Evolutionary conservation across 2,329 filamentous ascomycete genomes (phyloP).

Genomic region (Arthroderma sp.): DNA sequence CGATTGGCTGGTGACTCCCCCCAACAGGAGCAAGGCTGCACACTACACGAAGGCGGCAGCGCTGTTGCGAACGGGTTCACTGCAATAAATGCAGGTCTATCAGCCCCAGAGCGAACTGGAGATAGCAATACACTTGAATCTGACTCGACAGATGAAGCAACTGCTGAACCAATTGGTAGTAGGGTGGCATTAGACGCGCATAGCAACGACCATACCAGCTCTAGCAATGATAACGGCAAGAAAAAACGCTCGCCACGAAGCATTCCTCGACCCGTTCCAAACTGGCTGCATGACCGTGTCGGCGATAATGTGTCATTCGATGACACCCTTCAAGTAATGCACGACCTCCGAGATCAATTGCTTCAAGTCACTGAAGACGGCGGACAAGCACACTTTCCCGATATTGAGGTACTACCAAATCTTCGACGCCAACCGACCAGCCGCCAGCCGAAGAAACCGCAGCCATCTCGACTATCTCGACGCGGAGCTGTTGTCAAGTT

Average conservation of each 20-base stretch:
- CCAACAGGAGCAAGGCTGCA: no score
- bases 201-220: no score
- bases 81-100: no score
- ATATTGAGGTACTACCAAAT: slow-evolving; percentile 28
- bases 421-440: slow-evolving; percentile 13
- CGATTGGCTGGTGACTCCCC: no score
- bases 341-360: slow-evolving; percentile 15
- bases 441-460: neutral
- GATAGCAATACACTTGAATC: neutral
- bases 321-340: slow-evolving; percentile 19
- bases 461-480: neutral
- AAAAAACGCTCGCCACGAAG: slow-evolving; percentile 16
- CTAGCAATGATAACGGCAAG: slow-evolving; percentile 3
- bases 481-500: slow-evolving; percentile 1
- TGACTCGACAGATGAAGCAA: neutral
- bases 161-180: no score
- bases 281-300: slow-evolving; percentile 18
- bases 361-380: slow-evolving; percentile 6
- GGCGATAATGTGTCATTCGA: slow-evolving; percentile 18
- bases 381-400: slow-evolving; percentile 20
- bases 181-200: no score
- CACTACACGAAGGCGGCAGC: no score
- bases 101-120: no score
- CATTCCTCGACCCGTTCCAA: slow-evolving; percentile 20
- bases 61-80: no score